Conservation (phyloP, 2,329 filamentous ascomycete species). For the Calonectria pseudoturangicola region DNA sequence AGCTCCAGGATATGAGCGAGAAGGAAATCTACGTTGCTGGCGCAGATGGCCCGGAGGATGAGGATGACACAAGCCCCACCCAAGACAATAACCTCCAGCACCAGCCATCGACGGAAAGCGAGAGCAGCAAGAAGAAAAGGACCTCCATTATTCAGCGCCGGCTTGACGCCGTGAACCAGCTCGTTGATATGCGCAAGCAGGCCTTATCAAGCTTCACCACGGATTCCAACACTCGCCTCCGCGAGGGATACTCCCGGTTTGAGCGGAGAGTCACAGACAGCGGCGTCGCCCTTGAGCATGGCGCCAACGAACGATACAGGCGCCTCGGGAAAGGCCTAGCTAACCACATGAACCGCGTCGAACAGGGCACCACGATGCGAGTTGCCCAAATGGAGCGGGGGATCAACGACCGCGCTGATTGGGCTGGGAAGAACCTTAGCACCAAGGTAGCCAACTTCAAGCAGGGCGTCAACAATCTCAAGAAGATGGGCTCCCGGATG, state of each 20-base stretch:
- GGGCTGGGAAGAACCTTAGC: neutral
- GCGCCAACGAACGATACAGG: neutral
- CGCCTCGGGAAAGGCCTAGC: neutral
- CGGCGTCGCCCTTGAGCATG: neutral
- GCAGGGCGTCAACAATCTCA: conserved; percentile 2
- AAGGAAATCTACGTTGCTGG: neutral
- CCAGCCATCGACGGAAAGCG: neutral
- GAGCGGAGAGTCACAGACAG: neutral
- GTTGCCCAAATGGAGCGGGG: neutral
- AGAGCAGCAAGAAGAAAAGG: neutral
- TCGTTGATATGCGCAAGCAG: neutral
- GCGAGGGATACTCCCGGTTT: neutral
- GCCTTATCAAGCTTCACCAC: neutral
- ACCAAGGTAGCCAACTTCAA: neutral
- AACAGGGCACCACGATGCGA: neutral
- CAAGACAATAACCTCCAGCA: neutral
- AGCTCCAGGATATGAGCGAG: conserved; percentile 7
- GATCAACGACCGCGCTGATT: neutral
- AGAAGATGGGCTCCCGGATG: neutral
- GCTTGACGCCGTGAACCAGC: neutral
- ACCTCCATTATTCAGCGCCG: neutral
- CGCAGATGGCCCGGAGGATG: neutral
- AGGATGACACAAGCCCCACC: neutral
- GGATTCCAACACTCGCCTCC: conserved; percentile 1
- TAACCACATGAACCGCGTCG: neutral